Base-by-base conservation (phyloP, 768 basidiomycete genomes). In the Leccinum variicolor region DNA sequence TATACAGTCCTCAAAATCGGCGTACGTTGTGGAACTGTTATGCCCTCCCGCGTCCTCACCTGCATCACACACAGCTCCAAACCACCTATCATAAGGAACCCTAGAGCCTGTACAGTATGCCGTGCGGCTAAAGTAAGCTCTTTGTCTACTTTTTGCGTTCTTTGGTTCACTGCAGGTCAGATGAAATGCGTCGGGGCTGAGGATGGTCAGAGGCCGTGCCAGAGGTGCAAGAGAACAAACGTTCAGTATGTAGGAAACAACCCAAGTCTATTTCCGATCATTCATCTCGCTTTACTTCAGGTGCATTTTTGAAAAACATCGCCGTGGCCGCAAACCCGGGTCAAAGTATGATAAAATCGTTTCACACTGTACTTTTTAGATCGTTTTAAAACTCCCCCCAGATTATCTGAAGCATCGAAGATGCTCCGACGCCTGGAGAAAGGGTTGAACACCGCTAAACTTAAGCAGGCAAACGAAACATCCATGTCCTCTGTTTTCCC, bases 171-270 rank as follows among this genome's bases (percentile, higher is more conserved):
- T 49, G 47, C 54, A 34, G 51, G 52, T 46, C 63, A 93, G 91
- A 94, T 94, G 91, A 92, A 92, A 72, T 94, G 91, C 66, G 90
- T 93, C 58, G 91, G 90, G 47, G 88, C 92, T 51, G 91, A 94
- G 69, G 90, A 93, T 66, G 90, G 90, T 58, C 79, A 84, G 60
- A 85, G 84, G 65, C 84, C 82, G 29, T 94, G 91, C 69, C 90
- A 93, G 70, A 86, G 91, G 52, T 94, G 91, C 75, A 87, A 84
- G 68, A 86, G 91, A 58, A 85, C 89, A 33, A 87, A 86, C 62
- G 83, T 85, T 52, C 85, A 90, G 88, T 88, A 70, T 60, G 84
- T 79, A 53, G 41, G 48, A 54, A 59, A 51, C 52, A 26, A 48
- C 59, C 46, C 33, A 15, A 51, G 34, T 47, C 5, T 50, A 15